phyloP scores from a whole-genome alignment of 129 eudicot species.

The Mikania micrantha region DNA sequence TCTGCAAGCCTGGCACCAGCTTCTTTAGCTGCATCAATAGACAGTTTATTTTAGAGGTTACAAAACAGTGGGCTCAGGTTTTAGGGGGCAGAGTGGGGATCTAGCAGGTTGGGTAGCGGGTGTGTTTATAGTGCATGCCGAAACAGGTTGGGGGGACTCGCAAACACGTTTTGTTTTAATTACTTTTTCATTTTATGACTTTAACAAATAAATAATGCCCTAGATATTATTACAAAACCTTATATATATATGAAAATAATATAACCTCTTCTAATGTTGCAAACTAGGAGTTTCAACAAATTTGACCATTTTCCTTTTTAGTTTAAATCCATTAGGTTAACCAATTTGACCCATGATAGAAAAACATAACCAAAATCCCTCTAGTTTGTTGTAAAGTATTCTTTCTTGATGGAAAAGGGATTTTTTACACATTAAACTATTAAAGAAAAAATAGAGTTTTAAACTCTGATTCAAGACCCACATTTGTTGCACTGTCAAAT shows the following conservation, averaged over 20 bases:
- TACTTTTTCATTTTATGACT: background rate
- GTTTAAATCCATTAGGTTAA: background rate
- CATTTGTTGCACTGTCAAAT: too few relatives aligned
- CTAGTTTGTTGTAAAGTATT: background rate
- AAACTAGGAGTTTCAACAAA: background rate
- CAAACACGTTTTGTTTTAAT: background rate
- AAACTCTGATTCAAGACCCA: background rate
- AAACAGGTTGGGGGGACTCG: background rate
- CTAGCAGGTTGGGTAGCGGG: background rate
- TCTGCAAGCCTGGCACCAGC: conserved; percentile 62
- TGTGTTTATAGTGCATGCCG: background rate
- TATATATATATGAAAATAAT: background rate
- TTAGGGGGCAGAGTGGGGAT: background rate
- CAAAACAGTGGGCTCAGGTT: background rate
- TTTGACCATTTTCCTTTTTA: background rate
- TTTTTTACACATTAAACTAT: background rate
- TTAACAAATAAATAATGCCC: background rate
- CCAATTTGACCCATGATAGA: background rate
- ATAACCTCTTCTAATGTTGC: background rate
- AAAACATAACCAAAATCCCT: background rate
- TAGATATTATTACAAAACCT: background rate
- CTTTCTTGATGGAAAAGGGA: background rate
- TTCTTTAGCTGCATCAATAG: conserved; percentile 56
- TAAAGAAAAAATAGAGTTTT: background rate
- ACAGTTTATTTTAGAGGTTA: background rate